These are phyloP conservation scores for Alternaria brassicicola DNA, from an alignment of 2,329 filamentous ascomycete genomes.

Conservation along the genomic window DNA sequence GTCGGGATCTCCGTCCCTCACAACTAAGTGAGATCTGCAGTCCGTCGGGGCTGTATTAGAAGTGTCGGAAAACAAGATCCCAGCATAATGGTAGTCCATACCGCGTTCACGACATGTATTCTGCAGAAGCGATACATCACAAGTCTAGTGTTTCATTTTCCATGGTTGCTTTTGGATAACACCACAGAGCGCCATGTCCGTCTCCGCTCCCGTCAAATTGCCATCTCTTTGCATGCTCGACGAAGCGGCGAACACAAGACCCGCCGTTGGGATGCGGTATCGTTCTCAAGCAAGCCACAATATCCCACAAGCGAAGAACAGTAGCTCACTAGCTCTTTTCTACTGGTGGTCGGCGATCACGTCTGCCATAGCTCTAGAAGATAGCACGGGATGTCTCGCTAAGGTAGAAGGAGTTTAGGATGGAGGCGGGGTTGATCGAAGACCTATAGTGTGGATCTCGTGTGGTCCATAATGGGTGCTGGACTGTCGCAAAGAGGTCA, in stretches of 20 bases:
- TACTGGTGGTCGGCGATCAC: conserved; percentile 3
- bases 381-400: not conserved
- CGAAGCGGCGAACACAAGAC: not conserved
- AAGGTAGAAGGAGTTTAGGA: not conserved
- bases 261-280: not conserved
- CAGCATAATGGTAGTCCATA: not conserved
- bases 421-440: conserved; percentile 1
- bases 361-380: not conserved
- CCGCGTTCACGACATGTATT: not conserved
- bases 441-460: not conserved
- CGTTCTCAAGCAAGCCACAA: conserved; percentile 1
- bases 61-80: not conserved
- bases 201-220: not conserved
- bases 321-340: not conserved
- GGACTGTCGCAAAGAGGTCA: not conserved
- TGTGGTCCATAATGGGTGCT: not conserved
- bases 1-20: not conserved
- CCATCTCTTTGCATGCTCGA: not conserved
- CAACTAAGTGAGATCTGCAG: not conserved
- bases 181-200: not conserved
- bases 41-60: not conserved
- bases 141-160: not conserved
- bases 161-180: not conserved
- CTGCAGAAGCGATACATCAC: not conserved
- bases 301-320: not conserved